phyloP scores from a whole-genome alignment of 1,284 basidiomycete species.

The Takashimella koratensis region DNA sequence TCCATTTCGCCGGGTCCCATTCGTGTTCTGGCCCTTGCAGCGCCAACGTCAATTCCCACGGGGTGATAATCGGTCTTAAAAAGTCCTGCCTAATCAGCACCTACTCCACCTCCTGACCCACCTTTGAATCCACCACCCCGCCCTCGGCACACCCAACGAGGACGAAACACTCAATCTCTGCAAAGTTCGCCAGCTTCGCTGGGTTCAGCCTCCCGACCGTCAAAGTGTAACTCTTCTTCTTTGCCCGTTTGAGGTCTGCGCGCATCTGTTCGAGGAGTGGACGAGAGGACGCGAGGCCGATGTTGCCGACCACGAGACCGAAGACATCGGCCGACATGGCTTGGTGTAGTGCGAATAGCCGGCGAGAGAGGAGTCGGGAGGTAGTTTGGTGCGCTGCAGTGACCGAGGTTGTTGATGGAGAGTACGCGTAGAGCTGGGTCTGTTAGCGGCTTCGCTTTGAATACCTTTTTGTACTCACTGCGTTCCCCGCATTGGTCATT shows the following conservation, averaged over 20 bases:
- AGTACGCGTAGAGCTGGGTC: slow-evolving; percentile 53
- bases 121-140: slow-evolving; percentile 79
- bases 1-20: slow-evolving; percentile 56
- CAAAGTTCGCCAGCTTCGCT: slow-evolving; percentile 88
- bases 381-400: slow-evolving; percentile 60
- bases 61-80: slow-evolving; percentile 84
- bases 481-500: slow-evolving; percentile 63
- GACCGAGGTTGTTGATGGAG: slow-evolving; percentile 53
- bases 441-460: slow-evolving; percentile 1
- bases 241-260: slow-evolving; percentile 58
- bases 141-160: slow-evolving; percentile 94
- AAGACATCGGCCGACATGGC: slow-evolving; percentile 91
- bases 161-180: slow-evolving; percentile 94
- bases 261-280: slow-evolving; percentile 76
- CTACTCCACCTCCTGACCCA: slow-evolving; percentile 31
- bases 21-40: slow-evolving; percentile 72
- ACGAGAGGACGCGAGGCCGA: slow-evolving; percentile 78
- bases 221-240: slow-evolving; percentile 90
- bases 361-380: slow-evolving; percentile 84
- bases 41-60: slow-evolving; percentile 85
- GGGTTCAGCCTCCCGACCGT: slow-evolving; percentile 95
- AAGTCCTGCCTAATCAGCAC: slow-evolving; percentile 63
- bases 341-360: slow-evolving; percentile 82
- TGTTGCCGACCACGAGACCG: slow-evolving; percentile 90
- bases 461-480: slow-evolving; percentile 46